Conservation (phyloP, 2,329 filamentous ascomycete genomes). For the Chaetothyriales sp. region DNA sequence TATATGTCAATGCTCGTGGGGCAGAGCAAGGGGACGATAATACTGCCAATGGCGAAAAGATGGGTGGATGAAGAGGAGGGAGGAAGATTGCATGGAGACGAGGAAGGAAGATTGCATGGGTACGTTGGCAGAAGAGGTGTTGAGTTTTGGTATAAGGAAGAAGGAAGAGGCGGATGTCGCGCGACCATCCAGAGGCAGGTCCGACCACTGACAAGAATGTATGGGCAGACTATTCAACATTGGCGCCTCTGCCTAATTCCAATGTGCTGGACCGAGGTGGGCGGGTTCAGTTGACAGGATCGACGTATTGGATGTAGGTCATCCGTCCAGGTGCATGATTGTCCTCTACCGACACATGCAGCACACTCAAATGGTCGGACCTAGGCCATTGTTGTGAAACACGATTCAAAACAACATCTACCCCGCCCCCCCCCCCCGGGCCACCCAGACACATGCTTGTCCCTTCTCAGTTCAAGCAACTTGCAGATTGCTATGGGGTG, state of each 20-base stretch:
- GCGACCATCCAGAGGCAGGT: background rate
- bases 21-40: background rate
- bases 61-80: background rate
- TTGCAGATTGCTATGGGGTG: too few species aligned
- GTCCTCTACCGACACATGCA: background rate
- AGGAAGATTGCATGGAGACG: background rate
- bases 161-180: background rate
- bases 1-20: background rate
- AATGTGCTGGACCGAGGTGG: background rate
- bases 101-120: background rate
- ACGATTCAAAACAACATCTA: too few species aligned
- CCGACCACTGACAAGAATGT: background rate
- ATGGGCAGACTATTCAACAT: too few species aligned
- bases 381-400: too few species aligned
- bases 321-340: background rate
- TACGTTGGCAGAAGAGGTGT: background rate
- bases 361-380: background rate
- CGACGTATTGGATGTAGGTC: background rate
- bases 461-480: too few species aligned
- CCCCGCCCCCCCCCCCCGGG: too few species aligned
- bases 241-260: too few species aligned
- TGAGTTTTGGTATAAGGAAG: background rate
- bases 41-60: background rate
- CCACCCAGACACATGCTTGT: too few species aligned
- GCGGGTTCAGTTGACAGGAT: background rate